Evolutionary conservation across 352 stramenopile species (phyloP).

Genomic region (Globisporangium polare): DNA sequence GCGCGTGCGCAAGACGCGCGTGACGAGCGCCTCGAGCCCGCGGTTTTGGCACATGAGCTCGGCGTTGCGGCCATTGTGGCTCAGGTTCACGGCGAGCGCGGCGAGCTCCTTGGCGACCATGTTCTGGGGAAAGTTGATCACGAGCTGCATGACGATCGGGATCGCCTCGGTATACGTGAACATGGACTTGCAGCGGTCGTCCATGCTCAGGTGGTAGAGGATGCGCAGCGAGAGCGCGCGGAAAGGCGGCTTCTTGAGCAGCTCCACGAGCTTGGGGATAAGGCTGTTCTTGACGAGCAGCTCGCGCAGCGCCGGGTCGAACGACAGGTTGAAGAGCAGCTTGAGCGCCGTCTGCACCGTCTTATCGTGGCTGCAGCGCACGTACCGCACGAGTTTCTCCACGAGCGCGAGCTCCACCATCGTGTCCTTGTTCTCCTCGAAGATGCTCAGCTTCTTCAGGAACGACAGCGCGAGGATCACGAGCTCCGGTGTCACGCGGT

Average conservation of each 20-base stretch:
- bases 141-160: constrained; percentile 91
- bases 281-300: constrained; percentile 86
- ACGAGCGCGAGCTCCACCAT: constrained; percentile 84
- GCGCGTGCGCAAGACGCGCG: constrained; percentile 82
- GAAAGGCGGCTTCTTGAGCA: constrained; percentile 92
- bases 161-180: constrained; percentile 95
- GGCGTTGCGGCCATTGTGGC: constrained; percentile 85
- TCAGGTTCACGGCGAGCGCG: constrained; percentile 93
- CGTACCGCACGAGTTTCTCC: constrained; percentile 75
- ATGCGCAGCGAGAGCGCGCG: constrained; percentile 84
- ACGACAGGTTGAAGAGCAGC: constrained; percentile 94
- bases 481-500: constrained; percentile 84
- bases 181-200: constrained; percentile 94
- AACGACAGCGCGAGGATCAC: constrained; percentile 90
- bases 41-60: constrained; percentile 90
- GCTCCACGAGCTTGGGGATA: constrained; percentile 90
- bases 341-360: constrained; percentile 82
- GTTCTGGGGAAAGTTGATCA: constrained; percentile 93
- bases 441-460: constrained; percentile 93
- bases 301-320: constrained; percentile 84
- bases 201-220: constrained; percentile 94
- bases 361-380: constrained; percentile 83
- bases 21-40: constrained; percentile 87
- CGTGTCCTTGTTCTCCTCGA: constrained; percentile 93
- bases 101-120: constrained; percentile 91